Evolutionary conservation across 495 filamentous ascomycete species (phyloP).

Genomic region (Hypoxylon lenormandii): DNA sequence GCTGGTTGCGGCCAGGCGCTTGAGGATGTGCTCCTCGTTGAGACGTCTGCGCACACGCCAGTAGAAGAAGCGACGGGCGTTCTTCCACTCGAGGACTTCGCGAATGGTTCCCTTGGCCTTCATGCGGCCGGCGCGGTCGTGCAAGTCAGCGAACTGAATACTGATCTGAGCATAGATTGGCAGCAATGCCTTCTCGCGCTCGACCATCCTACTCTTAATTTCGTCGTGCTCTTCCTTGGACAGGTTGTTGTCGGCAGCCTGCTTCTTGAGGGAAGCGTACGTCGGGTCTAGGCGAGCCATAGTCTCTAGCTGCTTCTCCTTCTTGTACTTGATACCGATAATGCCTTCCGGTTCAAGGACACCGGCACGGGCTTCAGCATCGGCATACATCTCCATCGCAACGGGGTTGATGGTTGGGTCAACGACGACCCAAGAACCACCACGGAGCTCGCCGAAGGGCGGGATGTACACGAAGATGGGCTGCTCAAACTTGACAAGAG

Average conservation of each 20-base stretch:
- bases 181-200: constrained; percentile 86
- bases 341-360: constrained; percentile 98
- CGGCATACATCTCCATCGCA: constrained; percentile 99
- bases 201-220: constrained; percentile 86
- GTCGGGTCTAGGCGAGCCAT: constrained; percentile 92
- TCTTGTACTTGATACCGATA: constrained; percentile 96
- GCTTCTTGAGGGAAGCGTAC: constrained; percentile 84
- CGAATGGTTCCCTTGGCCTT: constrained; percentile 95
- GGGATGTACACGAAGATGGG: constrained; percentile 99
- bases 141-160: constrained; percentile 94
- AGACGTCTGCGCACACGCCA: constrained; percentile 97
- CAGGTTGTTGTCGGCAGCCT: constrained; percentile 74
- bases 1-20: constrained; percentile 76
- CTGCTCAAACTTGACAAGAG: constrained; percentile 97
- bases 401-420: constrained; percentile 97
- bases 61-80: constrained; percentile 98
- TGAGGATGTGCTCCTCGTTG: constrained; percentile 95
- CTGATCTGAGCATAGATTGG: constrained; percentile 94
- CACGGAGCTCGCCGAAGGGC: constrained; percentile 94
- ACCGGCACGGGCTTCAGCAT: constrained; percentile 94
- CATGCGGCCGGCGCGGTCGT: constrained; percentile 98
- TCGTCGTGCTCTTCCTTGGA: constrained; percentile 76
- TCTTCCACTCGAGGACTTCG: constrained; percentile 81
- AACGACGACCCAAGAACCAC: constrained; percentile 98
- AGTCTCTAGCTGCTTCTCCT: constrained; percentile 95